Base-by-base conservation (phyloP, 129 eudicot species). In the Rutidosis leptorrhynchoides region DNA sequence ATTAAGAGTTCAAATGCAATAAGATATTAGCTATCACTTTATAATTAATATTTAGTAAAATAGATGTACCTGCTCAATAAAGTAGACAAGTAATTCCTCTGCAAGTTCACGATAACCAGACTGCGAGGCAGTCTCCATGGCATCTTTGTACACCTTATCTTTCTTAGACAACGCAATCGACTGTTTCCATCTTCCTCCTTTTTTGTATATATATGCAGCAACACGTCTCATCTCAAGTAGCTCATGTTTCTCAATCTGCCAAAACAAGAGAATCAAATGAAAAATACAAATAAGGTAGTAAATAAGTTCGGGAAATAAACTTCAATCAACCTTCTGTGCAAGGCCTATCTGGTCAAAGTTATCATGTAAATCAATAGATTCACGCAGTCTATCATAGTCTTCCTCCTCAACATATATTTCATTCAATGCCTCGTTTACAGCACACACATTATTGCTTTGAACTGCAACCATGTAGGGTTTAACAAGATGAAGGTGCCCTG, bases 61-160 rank as follows among this genome's bases (percentile, higher is more conserved):
- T 1, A 37, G 43, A 1, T 8, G 65, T 81, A 92, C 98, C 95
- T 92, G 88, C 48, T 92, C 95, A 72, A 88, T 92, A 81, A 92
- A 92, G 71, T 92, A 92, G 73, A 83, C 85, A 62, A 92, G 95
- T 56, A 92, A 73, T 80, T 85, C 96, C 77, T 92, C 98, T 16
- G 98, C 98, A 70, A 92, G 87, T 78, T 92, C 98, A 65, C 98
- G 96, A 33, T 92, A 94, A 24, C 98, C 98, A 78, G 98, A 92
- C 53, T 92, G 98, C 15, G 98, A 92, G 22, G 95, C 93, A 29
- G 98, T 92, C 77, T 92, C 98, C 98, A 92, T 92, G 56, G 96
- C 96, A 80, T 92, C 98, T 80, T 88, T 92, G 83, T 87, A 92
- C 58, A 88, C 87, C 60, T 85, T 92, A 64, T 92, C 95, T 74